phyloP scores from a whole-genome alignment of 2,329 filamentous ascomycete genomes.

The Epichloe sp. region DNA sequence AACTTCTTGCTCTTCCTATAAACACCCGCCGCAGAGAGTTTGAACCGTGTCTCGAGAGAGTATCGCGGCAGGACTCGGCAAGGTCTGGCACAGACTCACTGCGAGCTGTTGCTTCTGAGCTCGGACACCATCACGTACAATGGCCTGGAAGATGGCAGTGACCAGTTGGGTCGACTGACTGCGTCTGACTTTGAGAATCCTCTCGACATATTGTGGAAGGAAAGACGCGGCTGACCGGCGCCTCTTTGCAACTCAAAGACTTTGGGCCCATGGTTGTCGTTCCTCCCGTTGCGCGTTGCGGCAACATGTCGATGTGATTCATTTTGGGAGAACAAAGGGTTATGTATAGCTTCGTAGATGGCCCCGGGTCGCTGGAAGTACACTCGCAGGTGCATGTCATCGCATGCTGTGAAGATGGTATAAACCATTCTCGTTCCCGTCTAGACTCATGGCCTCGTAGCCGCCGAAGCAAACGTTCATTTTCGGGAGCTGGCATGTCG shows the following conservation, averaged over 20 bases:
- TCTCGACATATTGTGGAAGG: neutral
- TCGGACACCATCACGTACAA: slow-evolving; percentile 5
- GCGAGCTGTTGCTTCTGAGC: slow-evolving; percentile 1
- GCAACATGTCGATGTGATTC: neutral
- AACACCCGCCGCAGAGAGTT: neutral
- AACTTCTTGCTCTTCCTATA: neutral
- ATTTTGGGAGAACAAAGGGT: neutral
- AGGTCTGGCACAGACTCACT: slow-evolving; percentile 4
- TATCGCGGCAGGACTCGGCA: slow-evolving; percentile 2
- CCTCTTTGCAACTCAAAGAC: neutral
- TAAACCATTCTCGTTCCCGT: too few species aligned
- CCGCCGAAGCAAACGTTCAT: too few species aligned
- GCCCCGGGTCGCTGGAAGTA: too few species aligned
- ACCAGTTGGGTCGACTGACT: neutral
- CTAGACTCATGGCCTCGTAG: too few species aligned
- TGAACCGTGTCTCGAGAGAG: neutral
- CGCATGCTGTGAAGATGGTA: too few species aligned
- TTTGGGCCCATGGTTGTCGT: neutral
- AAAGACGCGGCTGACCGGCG: neutral
- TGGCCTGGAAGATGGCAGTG: neutral
- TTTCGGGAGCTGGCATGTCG: too few species aligned
- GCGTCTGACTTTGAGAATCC: neutral
- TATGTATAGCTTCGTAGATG: too few species aligned
- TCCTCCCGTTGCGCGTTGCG: neutral
- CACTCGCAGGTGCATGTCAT: too few species aligned